Evolutionary conservation across 768 basidiomycete genomes (phyloP).

Genomic region (Paxillus involutus): DNA sequence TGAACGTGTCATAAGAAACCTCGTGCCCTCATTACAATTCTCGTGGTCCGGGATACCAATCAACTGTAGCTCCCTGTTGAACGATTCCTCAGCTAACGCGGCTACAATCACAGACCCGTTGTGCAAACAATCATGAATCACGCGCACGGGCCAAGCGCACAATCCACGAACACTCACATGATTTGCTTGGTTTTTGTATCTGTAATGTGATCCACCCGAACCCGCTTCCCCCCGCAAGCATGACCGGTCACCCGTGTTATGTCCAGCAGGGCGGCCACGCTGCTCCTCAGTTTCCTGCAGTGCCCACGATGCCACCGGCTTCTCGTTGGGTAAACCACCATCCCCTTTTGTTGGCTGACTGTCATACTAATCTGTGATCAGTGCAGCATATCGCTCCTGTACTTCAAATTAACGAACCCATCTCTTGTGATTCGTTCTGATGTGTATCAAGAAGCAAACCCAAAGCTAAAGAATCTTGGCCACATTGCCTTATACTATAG

Average conservation of each 20-base stretch:
- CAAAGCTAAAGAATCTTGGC: not conserved
- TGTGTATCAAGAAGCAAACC: not conserved
- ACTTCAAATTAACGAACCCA: not conserved
- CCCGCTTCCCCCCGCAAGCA: not conserved
- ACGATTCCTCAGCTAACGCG: too few relatives aligned
- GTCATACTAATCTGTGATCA: too few relatives aligned
- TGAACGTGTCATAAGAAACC: too few relatives aligned
- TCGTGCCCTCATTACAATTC: too few relatives aligned
- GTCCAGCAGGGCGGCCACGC: not conserved
- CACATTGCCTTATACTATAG: not conserved
- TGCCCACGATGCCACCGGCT: not conserved
- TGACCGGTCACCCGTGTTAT: not conserved
- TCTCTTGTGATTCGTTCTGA: not conserved
- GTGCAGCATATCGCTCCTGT: not conserved
- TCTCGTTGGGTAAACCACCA: constrained; percentile 1
- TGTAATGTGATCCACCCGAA: too few relatives aligned
- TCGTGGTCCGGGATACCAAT: too few relatives aligned
- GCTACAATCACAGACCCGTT: too few relatives aligned
- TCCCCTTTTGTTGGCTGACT: too few relatives aligned
- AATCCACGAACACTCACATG: too few relatives aligned
- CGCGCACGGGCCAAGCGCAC: too few relatives aligned
- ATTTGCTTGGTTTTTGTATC: too few relatives aligned
- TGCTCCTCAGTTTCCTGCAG: not conserved
- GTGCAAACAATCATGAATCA: too few relatives aligned
- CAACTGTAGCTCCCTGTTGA: not conserved